Evolutionary conservation across 129 eudicot species (phyloP).

Genomic region (Lactuca sativa): DNA sequence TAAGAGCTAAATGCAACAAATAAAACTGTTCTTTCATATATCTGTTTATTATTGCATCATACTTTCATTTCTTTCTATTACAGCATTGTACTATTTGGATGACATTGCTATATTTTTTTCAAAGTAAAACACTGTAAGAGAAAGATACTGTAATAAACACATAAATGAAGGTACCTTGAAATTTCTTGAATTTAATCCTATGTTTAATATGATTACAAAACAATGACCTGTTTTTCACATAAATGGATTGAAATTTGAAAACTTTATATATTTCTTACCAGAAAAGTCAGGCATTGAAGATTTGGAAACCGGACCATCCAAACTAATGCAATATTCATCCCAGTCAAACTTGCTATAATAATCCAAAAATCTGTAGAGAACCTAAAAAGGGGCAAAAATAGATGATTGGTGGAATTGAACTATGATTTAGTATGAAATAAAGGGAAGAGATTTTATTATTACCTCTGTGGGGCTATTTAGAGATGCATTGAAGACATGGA

Average conservation of each 20-base stretch:
- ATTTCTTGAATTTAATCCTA: too few species aligned
- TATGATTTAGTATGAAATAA: background rate
- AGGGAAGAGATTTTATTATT: conserved; percentile 26
- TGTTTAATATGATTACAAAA: too few species aligned
- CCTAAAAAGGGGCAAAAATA: conserved; percentile 37
- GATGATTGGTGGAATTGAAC: background rate
- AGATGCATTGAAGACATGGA: conserved; percentile 50
- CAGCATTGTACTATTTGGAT: too few species aligned
- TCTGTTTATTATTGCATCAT: too few species aligned
- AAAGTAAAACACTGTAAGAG: too few species aligned
- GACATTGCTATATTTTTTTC: too few species aligned
- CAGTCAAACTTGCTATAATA: conserved; percentile 89
- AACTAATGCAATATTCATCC: conserved; percentile 77
- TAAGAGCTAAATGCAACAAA: too few species aligned
- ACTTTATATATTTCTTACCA: conserved; percentile 44
- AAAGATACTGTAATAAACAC: too few species aligned
- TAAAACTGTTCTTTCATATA: too few species aligned
- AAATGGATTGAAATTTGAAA: background rate
- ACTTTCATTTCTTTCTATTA: too few species aligned
- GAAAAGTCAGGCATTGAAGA: conserved; percentile 60
- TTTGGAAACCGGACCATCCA: conserved; percentile 80
- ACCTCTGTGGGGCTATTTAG: conserved; percentile 45
- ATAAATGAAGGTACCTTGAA: too few species aligned
- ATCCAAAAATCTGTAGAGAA: conserved; percentile 79
- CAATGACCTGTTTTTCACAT: background rate